phyloP scores from a whole-genome alignment of 2,329 filamentous ascomycete genomes.

The Proliferodiscus dingleyae region DNA sequence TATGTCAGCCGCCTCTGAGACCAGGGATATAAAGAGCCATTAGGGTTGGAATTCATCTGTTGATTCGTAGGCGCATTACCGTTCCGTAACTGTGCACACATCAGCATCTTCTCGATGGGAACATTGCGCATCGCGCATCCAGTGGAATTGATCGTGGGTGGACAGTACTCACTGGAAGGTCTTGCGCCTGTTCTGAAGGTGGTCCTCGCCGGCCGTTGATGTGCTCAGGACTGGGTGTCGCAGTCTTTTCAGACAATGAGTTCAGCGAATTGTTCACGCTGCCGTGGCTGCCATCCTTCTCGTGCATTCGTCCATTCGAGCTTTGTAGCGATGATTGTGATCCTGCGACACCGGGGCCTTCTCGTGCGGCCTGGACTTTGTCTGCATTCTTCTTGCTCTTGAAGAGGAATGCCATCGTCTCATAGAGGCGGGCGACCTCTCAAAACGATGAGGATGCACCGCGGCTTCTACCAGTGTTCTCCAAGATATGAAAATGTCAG shows the following conservation, averaged over 20 bases:
- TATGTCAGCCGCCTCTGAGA: slow-evolving; percentile 86
- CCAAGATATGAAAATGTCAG: slow-evolving; percentile 2
- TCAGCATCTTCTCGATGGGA: slow-evolving; percentile 1
- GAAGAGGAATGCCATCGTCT: slow-evolving; percentile 73
- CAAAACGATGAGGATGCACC: slow-evolving; percentile 20
- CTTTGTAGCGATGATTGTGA: slow-evolving; percentile 45
- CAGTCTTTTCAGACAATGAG: slow-evolving; percentile 50
- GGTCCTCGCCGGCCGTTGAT: slow-evolving; percentile 54
- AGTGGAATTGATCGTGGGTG: slow-evolving; percentile 12
- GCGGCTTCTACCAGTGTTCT: neutral
- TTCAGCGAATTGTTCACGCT: slow-evolving; percentile 51
- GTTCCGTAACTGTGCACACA: slow-evolving; percentile 47
- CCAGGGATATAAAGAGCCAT: slow-evolving; percentile 89
- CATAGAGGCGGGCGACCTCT: slow-evolving; percentile 28
- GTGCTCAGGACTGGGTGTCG: slow-evolving; percentile 36
- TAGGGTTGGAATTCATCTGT: slow-evolving; percentile 46
- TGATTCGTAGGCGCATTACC: slow-evolving; percentile 34
- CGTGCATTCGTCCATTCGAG: slow-evolving; percentile 40
- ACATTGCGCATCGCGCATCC: slow-evolving; percentile 5
- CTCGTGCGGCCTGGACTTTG: slow-evolving; percentile 42
- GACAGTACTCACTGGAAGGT: slow-evolving; percentile 35
- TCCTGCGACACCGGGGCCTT: slow-evolving; percentile 23
- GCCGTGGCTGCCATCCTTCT: slow-evolving; percentile 51
- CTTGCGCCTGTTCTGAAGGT: slow-evolving; percentile 27
- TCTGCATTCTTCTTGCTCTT: slow-evolving; percentile 76